Evolutionary conservation across 441 rosid species (phyloP).

Genomic region (Brassica balearica): DNA sequence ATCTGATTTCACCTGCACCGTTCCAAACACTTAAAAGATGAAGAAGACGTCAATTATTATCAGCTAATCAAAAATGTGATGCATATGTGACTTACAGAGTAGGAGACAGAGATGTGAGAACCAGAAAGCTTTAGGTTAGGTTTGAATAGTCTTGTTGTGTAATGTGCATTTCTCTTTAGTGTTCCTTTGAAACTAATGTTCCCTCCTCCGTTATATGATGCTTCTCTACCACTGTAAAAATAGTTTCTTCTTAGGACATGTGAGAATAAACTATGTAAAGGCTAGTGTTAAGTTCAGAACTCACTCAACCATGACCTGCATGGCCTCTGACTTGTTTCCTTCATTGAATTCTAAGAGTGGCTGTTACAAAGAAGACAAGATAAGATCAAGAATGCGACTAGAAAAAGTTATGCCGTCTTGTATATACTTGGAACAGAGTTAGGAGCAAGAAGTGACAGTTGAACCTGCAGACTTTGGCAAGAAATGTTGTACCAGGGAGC

Average conservation of each 20-base stretch:
- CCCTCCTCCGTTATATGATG: conserved; percentile 77
- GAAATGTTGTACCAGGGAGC: conserved; percentile 76
- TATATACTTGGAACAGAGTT: not conserved
- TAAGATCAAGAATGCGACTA: not conserved
- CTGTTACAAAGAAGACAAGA: conserved; percentile 24
- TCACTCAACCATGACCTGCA: conserved; percentile 70
- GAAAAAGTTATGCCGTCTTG: not conserved
- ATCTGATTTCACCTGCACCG: conserved; percentile 61
- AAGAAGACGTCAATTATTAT: conserved; percentile 3
- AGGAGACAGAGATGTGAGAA: conserved; percentile 54
- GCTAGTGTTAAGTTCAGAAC: conserved; percentile 36
- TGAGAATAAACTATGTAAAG: not conserved
- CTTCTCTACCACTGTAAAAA: conserved; percentile 53
- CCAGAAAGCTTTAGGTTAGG: conserved; percentile 57
- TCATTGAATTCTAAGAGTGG: conserved; percentile 52
- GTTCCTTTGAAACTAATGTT: conserved; percentile 72
- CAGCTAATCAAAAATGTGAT: not conserved
- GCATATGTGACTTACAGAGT: conserved; percentile 60
- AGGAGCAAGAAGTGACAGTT: not conserved
- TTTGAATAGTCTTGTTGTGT: conserved; percentile 62
- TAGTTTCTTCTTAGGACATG: not conserved
- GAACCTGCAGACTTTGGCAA: conserved; percentile 73
- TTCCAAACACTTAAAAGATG: not conserved
- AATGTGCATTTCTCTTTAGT: conserved; percentile 47
- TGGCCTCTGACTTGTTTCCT: conserved; percentile 42